phyloP scores from a whole-genome alignment of 169 alveolate species.

The Theileria luwenshuni region DNA sequence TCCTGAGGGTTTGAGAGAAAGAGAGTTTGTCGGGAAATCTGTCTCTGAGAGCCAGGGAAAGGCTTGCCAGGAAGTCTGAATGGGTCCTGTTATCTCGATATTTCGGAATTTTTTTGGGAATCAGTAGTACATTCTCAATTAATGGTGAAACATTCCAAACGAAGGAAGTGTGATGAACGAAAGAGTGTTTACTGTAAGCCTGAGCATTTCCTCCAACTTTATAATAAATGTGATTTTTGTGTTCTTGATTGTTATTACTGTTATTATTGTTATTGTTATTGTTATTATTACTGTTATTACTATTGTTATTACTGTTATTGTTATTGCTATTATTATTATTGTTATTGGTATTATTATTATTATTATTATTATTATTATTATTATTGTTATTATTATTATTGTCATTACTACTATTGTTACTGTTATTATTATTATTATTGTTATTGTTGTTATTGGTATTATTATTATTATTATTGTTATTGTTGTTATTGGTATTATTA shows the following conservation, averaged over 20 bases:
- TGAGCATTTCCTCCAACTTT: constrained; percentile 81
- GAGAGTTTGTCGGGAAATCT: background rate
- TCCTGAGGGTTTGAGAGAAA: background rate
- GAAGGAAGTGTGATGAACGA: constrained; percentile 78
- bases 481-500: background rate
- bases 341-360: background rate
- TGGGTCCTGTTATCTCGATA: constrained; percentile 72
- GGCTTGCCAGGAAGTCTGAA: constrained; percentile 29
- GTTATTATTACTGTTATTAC: constrained; percentile 18
- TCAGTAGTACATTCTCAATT: constrained; percentile 61
- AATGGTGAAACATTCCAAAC: constrained; percentile 69
- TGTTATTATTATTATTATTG: background rate
- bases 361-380: no score
- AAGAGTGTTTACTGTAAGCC: constrained; percentile 67
- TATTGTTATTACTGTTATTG: constrained; percentile 20
- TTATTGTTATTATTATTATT: background rate
- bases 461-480: background rate
- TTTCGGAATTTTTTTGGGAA: constrained; percentile 68
- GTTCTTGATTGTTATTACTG: background rate
- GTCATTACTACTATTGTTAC: background rate
- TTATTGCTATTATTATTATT: background rate
- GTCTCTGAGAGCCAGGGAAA: background rate
- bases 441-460: background rate
- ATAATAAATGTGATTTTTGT: constrained; percentile 15
- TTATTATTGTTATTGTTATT: background rate